Base-by-base conservation (phyloP, 176 grass and related monocot genomes). In the Oryza glumipatula region DNA sequence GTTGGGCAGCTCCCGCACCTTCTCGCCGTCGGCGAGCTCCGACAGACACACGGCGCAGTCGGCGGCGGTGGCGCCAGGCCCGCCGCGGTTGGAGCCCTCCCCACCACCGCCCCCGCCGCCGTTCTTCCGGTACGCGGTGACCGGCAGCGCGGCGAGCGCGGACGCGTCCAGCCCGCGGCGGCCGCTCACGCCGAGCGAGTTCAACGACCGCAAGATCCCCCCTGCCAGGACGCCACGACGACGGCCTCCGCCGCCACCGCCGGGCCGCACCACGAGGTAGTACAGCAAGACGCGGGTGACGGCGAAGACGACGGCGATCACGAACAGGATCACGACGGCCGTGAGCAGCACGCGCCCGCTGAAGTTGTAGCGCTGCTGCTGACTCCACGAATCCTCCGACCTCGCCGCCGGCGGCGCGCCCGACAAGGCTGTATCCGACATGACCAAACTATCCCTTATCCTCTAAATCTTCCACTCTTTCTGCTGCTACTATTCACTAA, bases 21-120 rank as follows among this genome's bases (percentile, higher is more conserved):
- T 86, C 38, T 96, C 91, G 14, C 89, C 89, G 17, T 90, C 94
- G 2, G 39, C 91, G 70, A 97, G 28, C 70, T 84, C 84, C 70
- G 89, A 88, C 63, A 94, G 83, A 80, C 94, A 97, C 70, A 97
- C 78, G 17, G 77, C 61, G 61, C 94, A 96, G 7, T 93, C 85
- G 49, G 30, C 85, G 49, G 30, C 51, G 30, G n/a, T 64, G 32
- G 12, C 26, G 51, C 11, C 51, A 3, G 4, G 47, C 12, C n/a
- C 12, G 28, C n/a, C 16, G 22, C 9, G 3, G 43, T 60, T 17
- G 36, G 65, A 3, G 11, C 82, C 24, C 58, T 4, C n/a, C 16
- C 11, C 8, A n/a, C 26, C 44, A 21, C 61, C 3, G 68, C 0
- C 4, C 4, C 4, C 38, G 38, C 38, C 38, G 16, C 2, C 39